phyloP scores from a whole-genome alignment of 805 yeast genomes.

The Metschnikowia shivogae region DNA sequence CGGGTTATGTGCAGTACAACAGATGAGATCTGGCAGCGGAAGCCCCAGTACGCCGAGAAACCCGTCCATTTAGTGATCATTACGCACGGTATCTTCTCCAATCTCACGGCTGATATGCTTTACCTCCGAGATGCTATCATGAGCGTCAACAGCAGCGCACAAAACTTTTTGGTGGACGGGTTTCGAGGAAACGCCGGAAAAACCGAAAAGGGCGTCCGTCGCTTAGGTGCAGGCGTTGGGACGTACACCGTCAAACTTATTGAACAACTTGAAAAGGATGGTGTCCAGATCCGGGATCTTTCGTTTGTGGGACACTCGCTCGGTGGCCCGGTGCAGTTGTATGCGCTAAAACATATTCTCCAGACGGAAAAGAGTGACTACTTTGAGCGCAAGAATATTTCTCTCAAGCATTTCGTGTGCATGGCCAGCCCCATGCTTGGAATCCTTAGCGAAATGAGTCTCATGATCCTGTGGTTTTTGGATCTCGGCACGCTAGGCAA shows the following conservation, averaged over 20 bases:
- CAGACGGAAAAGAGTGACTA: slow-evolving; percentile 27
- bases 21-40: slow-evolving; percentile 32
- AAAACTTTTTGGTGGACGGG: slow-evolving; percentile 38
- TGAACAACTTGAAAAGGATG: slow-evolving; percentile 17
- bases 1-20: slow-evolving; percentile 24
- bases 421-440: slow-evolving; percentile 44
- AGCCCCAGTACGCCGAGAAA: slow-evolving; percentile 17
- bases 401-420: slow-evolving; percentile 33
- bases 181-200: slow-evolving; percentile 38
- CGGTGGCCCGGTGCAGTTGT: slow-evolving; percentile 42
- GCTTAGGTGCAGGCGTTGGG: slow-evolving; percentile 32
- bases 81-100: slow-evolving; percentile 44
- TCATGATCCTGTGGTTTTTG: slow-evolving; percentile 37
- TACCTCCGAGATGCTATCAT: slow-evolving; percentile 33
- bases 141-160: slow-evolving; percentile 16
- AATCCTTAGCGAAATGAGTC: slow-evolving; percentile 38
- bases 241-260: slow-evolving; percentile 26
- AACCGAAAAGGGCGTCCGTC: slow-evolving; percentile 39
- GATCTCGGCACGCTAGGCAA: slow-evolving; percentile 44
- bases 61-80: slow-evolving; percentile 39
- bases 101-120: slow-evolving; percentile 43
- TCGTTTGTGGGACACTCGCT: slow-evolving; percentile 44
- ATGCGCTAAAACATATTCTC: slow-evolving; percentile 37
- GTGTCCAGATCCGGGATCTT: slow-evolving; percentile 23
- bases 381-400: slow-evolving; percentile 24